Evolutionary conservation across 2,329 filamentous ascomycete species (phyloP), one percentile per base, ranked within the genome.

Genomic region (Arthrocladium fulminans): DNA sequence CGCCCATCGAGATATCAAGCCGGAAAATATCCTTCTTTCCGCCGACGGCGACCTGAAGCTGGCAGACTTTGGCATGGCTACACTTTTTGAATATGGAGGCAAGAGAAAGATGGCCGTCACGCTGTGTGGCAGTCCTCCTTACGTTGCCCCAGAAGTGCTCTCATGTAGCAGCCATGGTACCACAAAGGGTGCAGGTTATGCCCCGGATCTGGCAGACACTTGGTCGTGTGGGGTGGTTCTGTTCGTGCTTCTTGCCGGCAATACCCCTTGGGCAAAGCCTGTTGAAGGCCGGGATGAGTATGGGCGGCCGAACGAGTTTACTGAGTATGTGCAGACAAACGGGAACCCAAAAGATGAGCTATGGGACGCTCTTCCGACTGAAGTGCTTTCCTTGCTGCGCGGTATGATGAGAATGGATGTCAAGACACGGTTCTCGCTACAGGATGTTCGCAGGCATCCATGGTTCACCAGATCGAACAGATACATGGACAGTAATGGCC

Each of bases 221-320:
- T 98, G 94, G 94, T 96, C 89, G 13, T 96, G 89, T 59, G 92
- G 92, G 27, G 88, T 98, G 46, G 94, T 98, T n/a, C 73, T 98
- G 3, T 98, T 98, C 61, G 92, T 97, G 29, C 73, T 98, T 3
- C 73, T 98, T 2, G 88, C 94, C 1, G 92, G 92, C 8, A 98
- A 98, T 63, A 98, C 92, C 1, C 92, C 92, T 0, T 98, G 92
- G 92, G 92, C 97, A 61, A 86, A 92, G 62, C 92, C 92, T 0
- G 90, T 88, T 2, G 71, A 77, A 29, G 57, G 52, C 8, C 45
- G 46, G 29, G 76, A 80, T 49, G 96, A 88, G 63, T 94, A 86
- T 73, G 57, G 57, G 12, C 37, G 53, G 45, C 52, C 43, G 20
- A 60, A 57, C 41, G 92, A 98, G 67, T 98, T 86, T 58, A 79